Evolutionary conservation across 441 rosid species (phyloP), one percentile per base, ranked within the genome.

Genomic region (Euphorbia celastroides): DNA sequence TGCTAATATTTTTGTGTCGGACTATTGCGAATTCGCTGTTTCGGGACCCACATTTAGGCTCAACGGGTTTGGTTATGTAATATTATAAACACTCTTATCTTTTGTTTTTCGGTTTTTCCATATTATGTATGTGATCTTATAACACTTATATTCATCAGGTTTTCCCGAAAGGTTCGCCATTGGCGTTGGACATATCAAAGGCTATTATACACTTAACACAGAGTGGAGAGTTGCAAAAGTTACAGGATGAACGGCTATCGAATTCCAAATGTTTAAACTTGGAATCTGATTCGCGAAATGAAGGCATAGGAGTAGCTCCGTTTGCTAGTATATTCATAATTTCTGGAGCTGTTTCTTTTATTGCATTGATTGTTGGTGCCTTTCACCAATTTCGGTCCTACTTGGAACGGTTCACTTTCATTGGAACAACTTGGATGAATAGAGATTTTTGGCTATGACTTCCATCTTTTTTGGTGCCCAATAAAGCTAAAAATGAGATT

Each of bases 11-110:
- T n/a, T n/a, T n/a, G n/a, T n/a, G n/a, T n/a, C n/a, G n/a, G n/a
- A n/a, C n/a, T n/a, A n/a, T n/a, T n/a, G n/a, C n/a, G n/a, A n/a
- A n/a, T 25, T 54, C 50, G 2, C 68, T 23, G 7, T 32, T 12
- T 27, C 60, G 34, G 60, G 68, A 65, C 60, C 60, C 51, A 65
- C 14, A 22, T 52, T 52, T 36, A 65, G 16, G 60, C 60, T 65
- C 17, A 23, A 1, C 10, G 68, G 68, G 32, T 65, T 52, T 65
- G 68, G 68, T 25, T 66, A 41, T 56, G n/a, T n/a, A n/a, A n/a
- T 22, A 32, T 16, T 52, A 9, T 22, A 16, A 30, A 48, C 12
- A 48, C 26, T n/a, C n/a, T n/a, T n/a, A n/a, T n/a, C n/a, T n/a
- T n/a, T n/a, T n/a, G n/a, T n/a, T n/a, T n/a, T n/a, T n/a, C n/a